These are phyloP conservation scores for Heterobasidion occidentale DNA, from an alignment of 1,284 basidiomycete species.

Conservation along the genomic window DNA sequence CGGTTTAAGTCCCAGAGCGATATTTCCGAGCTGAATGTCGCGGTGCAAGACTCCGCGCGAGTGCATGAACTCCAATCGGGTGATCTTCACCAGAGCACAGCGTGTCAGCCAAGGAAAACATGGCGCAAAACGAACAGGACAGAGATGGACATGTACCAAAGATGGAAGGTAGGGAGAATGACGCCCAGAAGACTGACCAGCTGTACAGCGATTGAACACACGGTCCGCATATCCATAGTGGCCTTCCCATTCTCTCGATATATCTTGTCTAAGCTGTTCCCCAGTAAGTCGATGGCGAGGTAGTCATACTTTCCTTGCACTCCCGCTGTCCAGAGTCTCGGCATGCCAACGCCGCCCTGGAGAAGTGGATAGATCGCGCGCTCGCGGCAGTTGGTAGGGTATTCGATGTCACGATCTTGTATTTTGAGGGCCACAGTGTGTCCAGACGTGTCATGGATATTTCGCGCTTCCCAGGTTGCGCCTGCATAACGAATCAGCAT, in stretches of 20 bases:
- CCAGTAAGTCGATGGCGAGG: slow-evolving; percentile 67
- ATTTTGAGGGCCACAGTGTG: slow-evolving; percentile 65
- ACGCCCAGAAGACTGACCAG: slow-evolving; percentile 36
- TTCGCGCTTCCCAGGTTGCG: slow-evolving; percentile 54
- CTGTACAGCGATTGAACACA: slow-evolving; percentile 68
- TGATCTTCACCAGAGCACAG: slow-evolving; percentile 36
- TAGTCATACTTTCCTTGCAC: slow-evolving; percentile 59
- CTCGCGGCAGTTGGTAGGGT: slow-evolving; percentile 68
- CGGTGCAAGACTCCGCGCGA: slow-evolving; percentile 61
- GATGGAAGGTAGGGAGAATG: neutral
- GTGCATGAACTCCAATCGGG: slow-evolving; percentile 66
- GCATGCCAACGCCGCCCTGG: slow-evolving; percentile 69
- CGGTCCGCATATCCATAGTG: slow-evolving; percentile 58
- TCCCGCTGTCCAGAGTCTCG: slow-evolving; percentile 54
- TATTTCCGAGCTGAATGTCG: slow-evolving; percentile 73
- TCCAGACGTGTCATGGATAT: slow-evolving; percentile 37
- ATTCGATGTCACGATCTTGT: slow-evolving; percentile 58
- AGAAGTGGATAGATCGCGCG: slow-evolving; percentile 59
- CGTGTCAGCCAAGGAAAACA: neutral
- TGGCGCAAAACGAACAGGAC: neutral
- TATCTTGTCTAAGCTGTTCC: slow-evolving; percentile 57
- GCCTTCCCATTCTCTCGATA: slow-evolving; percentile 47
- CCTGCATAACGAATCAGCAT: slow-evolving; percentile 28
- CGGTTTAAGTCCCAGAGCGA: slow-evolving; percentile 49
- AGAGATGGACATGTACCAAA: neutral